phyloP scores from a whole-genome alignment of 192 early-diverging fungal genomes.

The Backusella luteola region DNA sequence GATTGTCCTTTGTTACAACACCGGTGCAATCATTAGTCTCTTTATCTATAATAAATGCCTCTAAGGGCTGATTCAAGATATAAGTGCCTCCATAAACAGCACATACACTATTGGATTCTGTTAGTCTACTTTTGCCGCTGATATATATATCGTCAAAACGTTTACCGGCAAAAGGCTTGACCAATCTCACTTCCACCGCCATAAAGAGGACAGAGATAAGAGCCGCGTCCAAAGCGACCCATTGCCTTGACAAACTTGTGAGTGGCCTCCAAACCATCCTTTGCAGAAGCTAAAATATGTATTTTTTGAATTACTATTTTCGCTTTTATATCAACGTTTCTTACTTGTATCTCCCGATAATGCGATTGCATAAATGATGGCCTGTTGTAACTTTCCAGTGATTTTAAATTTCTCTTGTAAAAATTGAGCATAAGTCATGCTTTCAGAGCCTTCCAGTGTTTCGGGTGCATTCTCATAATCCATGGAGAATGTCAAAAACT shows the following conservation, averaged over 20 bases:
- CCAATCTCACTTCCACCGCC: conserved; percentile 87
- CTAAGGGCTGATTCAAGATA: conserved; percentile 63
- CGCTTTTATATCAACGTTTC: no score
- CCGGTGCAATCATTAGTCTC: conserved; percentile 38
- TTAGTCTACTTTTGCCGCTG: background rate
- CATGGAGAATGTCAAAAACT: conserved; percentile 69
- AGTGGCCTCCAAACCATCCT: conserved; percentile 66
- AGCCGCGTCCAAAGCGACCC: conserved; percentile 82
- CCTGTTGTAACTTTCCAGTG: conserved; percentile 57
- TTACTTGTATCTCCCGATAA: conserved; percentile 37
- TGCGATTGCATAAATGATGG: conserved; percentile 66
- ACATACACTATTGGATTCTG: conserved; percentile 51
- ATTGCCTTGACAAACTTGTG: conserved; percentile 71
- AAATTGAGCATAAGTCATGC: conserved; percentile 41
- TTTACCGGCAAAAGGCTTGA: conserved; percentile 84
- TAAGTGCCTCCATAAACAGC: conserved; percentile 93
- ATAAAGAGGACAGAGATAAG: conserved; percentile 82
- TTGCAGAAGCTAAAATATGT: conserved; percentile 43
- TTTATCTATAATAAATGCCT: conserved; percentile 38
- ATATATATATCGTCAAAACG: background rate
- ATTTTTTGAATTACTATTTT: no score
- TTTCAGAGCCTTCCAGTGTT: conserved; percentile 34
- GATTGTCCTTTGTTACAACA: conserved; percentile 40
- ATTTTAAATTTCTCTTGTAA: conserved; percentile 58
- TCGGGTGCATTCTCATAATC: conserved; percentile 44